Evolutionary conservation across 2,329 filamentous ascomycete genomes (phyloP).

Genomic region (Penicillium sp.): DNA sequence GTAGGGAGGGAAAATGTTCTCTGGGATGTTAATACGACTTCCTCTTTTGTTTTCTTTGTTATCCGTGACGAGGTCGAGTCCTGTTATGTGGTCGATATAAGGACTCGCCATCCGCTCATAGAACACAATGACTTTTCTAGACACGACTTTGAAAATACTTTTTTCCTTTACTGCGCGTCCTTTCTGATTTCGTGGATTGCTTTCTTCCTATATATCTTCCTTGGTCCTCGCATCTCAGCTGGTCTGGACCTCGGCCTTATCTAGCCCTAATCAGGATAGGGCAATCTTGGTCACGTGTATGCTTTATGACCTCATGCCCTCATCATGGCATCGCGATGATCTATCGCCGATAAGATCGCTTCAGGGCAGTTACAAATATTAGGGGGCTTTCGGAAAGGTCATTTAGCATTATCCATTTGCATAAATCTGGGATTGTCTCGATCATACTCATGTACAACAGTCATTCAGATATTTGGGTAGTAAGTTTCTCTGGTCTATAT

Average conservation of each 20-base stretch:
- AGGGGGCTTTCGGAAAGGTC: background rate
- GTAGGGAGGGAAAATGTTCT: slow-evolving; percentile 48
- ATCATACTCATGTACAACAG: slow-evolving; percentile 50
- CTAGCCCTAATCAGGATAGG: slow-evolving; percentile 24
- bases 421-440: background rate
- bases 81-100: slow-evolving; percentile 22
- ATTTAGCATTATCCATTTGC: background rate
- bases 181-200: background rate
- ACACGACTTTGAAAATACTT: slow-evolving; percentile 15
- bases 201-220: background rate
- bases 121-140: slow-evolving; percentile 27
- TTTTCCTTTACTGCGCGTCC: background rate
- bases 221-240: background rate
- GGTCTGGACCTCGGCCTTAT: background rate
- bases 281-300: slow-evolving; percentile 17
- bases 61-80: slow-evolving; percentile 36
- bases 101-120: slow-evolving; percentile 29
- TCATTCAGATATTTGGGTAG: slow-evolving; percentile 61
- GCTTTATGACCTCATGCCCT: slow-evolving; percentile 15
- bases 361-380: background rate
- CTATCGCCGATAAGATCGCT: slow-evolving; percentile 4
- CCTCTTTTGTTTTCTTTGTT: slow-evolving; percentile 40
- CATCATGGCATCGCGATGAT: slow-evolving; percentile 5
- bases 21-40: slow-evolving; percentile 46
- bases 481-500: slow-evolving; percentile 41